Conservation (phyloP, 768 basidiomycete species). For the Pulveroboletus sp. region DNA sequence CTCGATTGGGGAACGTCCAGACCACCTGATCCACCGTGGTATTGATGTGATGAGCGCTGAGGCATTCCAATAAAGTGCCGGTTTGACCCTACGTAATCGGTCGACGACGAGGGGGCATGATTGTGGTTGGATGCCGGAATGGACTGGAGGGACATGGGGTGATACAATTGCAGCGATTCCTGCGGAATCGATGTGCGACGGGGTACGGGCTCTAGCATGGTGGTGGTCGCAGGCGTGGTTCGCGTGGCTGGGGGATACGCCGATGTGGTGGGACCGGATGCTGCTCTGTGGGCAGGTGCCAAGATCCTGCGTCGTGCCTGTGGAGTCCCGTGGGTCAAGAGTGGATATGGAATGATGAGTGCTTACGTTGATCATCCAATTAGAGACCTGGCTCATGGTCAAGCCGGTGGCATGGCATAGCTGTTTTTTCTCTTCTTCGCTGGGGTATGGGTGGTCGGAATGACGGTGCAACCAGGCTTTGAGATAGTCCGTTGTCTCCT, state of each 20-base stretch:
- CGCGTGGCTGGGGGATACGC: constrained; percentile 52
- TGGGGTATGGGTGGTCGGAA: constrained; percentile 85
- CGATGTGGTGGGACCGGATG: constrained; percentile 73
- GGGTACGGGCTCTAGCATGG: constrained; percentile 35
- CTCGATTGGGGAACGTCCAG: constrained; percentile 31
- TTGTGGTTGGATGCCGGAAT: constrained; percentile 27
- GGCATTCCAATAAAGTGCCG: constrained; percentile 47
- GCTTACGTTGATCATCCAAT: constrained; percentile 88
- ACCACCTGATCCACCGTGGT: constrained; percentile 18
- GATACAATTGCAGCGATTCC: constrained; percentile 70
- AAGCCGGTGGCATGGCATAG: constrained; percentile 80
- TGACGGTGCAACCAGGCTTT: constrained; percentile 87
- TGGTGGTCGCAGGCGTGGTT: constrained; percentile 17
- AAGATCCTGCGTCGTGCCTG: constrained; percentile 81
- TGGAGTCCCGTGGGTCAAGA: constrained; percentile 13
- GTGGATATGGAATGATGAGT: constrained; percentile 12
- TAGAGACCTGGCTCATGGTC: constrained; percentile 86
- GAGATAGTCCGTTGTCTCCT: constrained; percentile 85
- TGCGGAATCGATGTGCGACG: constrained; percentile 63
- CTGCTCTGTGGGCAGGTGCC: constrained; percentile 73
- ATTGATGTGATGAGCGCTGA: constrained; percentile 29
- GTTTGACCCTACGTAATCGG: constrained; percentile 40
- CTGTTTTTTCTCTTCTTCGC: constrained; percentile 88
- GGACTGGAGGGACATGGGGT: constrained; percentile 73
- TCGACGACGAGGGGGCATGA: constrained; percentile 29